These are phyloP conservation scores for Leptographium procerum DNA, from an alignment of 2,329 filamentous ascomycete genomes.

Conservation along the genomic window DNA sequence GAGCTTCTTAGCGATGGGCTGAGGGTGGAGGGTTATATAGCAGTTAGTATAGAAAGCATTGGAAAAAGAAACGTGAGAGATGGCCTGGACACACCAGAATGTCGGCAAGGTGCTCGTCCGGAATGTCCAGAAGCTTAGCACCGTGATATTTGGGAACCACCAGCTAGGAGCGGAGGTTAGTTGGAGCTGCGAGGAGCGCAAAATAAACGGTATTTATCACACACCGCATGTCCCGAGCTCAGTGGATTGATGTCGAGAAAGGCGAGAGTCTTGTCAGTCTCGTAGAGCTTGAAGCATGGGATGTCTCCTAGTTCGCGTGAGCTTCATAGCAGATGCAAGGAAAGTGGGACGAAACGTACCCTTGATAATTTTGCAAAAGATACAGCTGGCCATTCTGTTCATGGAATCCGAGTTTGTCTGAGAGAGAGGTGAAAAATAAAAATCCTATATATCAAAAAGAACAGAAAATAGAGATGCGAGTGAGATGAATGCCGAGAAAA, in stretches of 20 bases:
- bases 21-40: background rate
- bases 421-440: background rate
- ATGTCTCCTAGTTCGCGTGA: slow-evolving; percentile 64
- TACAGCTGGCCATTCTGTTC: slow-evolving; percentile 55
- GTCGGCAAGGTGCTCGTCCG: slow-evolving; percentile 75
- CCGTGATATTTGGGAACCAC: slow-evolving; percentile 95
- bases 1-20: slow-evolving; percentile 79
- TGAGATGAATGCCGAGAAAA: background rate
- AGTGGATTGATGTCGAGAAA: slow-evolving; percentile 95
- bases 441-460: background rate
- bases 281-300: slow-evolving; percentile 90
- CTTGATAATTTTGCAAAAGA: slow-evolving; percentile 98
- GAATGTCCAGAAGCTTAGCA: slow-evolving; percentile 82
- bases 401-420: background rate
- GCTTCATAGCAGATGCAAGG: background rate
- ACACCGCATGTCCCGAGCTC: slow-evolving; percentile 77
- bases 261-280: slow-evolving; percentile 84
- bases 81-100: slow-evolving; percentile 52
- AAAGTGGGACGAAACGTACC: slow-evolving; percentile 34
- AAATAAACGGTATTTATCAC: slow-evolving; percentile 17
- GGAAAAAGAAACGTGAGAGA: background rate
- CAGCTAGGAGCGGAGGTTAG: slow-evolving; percentile 45
- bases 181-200: background rate
- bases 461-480: background rate
- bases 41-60: background rate